Evolutionary conservation across 768 basidiomycete species (phyloP).

Genomic region (Jaapia argillacea): DNA sequence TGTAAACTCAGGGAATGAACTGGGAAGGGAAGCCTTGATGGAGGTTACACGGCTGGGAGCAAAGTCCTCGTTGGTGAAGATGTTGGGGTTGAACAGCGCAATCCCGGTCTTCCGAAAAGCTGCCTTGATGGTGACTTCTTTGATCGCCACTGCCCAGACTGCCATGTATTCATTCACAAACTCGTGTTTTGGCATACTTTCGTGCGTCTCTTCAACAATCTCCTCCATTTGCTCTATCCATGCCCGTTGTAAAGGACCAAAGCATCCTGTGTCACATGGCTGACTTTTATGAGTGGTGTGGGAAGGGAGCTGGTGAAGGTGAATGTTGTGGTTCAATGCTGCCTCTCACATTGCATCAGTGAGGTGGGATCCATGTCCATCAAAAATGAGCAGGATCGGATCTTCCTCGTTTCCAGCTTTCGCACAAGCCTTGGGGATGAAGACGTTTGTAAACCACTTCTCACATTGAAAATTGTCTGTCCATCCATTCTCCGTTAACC

Average conservation of each 20-base stretch:
- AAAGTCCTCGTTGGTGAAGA: not conserved
- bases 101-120: not conserved
- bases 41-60: not conserved
- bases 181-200: no score
- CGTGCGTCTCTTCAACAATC: no score
- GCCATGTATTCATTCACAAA: not conserved
- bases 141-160: not conserved
- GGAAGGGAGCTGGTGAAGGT: conserved; percentile 24
- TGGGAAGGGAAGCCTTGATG: not conserved
- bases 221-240: no score
- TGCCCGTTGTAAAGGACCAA: conserved; percentile 21
- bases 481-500: not conserved
- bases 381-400: conserved; percentile 25
- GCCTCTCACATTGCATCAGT: conserved; percentile 20
- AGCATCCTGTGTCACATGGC: conserved; percentile 27
- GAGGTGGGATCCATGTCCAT: conserved; percentile 28
- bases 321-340: conserved; percentile 17
- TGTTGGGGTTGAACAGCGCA: not conserved
- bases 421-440: no score
- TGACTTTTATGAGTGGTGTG: conserved; percentile 28
- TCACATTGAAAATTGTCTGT: not conserved
- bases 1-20: not conserved
- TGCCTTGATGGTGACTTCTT: not conserved
- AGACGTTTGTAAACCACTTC: not conserved
- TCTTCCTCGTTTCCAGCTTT: no score